These are phyloP conservation scores for Trypanosoma scelopori DNA, from an alignment of 208 protist species.

Conservation along the genomic window DNA sequence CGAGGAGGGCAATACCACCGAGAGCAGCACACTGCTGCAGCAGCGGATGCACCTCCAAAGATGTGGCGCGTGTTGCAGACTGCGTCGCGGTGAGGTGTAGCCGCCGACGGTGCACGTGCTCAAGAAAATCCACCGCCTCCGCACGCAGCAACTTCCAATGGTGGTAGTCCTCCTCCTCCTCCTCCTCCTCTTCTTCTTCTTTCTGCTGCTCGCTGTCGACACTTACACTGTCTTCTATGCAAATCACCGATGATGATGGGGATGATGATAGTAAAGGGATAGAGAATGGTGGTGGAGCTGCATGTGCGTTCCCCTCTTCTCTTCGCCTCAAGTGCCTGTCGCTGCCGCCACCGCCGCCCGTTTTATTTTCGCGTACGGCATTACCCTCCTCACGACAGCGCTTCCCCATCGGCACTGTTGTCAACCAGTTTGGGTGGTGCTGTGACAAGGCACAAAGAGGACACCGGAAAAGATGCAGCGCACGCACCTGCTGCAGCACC, in stretches of 20 bases:
- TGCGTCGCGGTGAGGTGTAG: constrained; percentile 15
- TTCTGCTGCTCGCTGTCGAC: background rate
- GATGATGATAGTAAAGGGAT: too few species aligned
- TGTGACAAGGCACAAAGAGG: constrained; percentile 17
- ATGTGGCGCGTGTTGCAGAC: constrained; percentile 26
- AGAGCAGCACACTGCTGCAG: constrained; percentile 22
- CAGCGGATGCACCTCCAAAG: constrained; percentile 20
- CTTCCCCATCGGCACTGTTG: background rate
- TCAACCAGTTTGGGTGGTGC: constrained; percentile 22
- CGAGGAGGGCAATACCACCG: constrained; percentile 39
- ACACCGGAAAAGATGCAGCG: constrained; percentile 17
- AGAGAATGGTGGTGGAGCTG: background rate
- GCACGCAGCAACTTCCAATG: background rate
- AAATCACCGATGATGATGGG: background rate
- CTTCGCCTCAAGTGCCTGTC: background rate
- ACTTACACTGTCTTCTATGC: background rate
- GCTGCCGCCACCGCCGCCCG: background rate
- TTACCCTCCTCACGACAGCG: background rate
- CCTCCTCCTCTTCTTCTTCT: background rate
- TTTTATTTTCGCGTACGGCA: background rate
- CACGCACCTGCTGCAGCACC: constrained; percentile 8
- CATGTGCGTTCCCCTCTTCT: background rate
- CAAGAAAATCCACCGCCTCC: constrained; percentile 19
- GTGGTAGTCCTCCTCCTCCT: background rate
- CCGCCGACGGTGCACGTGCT: constrained; percentile 20